A percentile compares a stretch with the other conserved stretches of the same genome.
Conservation (phyloP, 495 filamentous ascomycete species). For the Aspergillus panamensis region DNA sequence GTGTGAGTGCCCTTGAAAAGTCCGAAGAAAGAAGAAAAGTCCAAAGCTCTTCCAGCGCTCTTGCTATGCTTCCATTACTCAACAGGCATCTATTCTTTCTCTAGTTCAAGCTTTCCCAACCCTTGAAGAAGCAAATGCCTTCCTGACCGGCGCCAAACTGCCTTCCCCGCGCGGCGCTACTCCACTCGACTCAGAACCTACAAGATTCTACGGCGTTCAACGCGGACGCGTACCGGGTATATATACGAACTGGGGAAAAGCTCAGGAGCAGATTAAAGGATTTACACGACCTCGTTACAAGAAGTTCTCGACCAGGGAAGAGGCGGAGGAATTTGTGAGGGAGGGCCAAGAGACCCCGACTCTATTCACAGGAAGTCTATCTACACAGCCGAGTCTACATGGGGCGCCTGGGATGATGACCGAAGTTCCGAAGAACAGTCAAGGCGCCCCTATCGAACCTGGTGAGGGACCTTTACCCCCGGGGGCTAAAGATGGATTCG, state of each 20-base stretch:
- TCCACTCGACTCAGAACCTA: slow-evolving; percentile 27
- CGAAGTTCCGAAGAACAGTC: slow-evolving; percentile 32
- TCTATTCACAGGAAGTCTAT: slow-evolving; percentile 27
- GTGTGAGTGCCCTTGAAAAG: slow-evolving; percentile 54
- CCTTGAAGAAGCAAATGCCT: slow-evolving; percentile 72
- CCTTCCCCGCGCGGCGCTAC: slow-evolving; percentile 23
- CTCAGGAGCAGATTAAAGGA: slow-evolving; percentile 71
- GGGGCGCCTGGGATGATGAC: slow-evolving; percentile 31
- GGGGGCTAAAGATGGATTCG: slow-evolving; percentile 60
- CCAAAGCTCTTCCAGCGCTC: not conserved
- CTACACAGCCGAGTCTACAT: slow-evolving; percentile 18
- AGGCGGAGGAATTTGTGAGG: slow-evolving; percentile 72
- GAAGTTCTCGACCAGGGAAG: slow-evolving; percentile 69
- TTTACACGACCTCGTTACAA: slow-evolving; percentile 76
- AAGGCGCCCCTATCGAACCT: slow-evolving; percentile 48
- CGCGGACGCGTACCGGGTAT: slow-evolving; percentile 78
- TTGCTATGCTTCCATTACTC: not conserved
- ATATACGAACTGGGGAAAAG: slow-evolving; percentile 82
- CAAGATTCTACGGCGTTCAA: slow-evolving; percentile 79
- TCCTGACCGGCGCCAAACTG: slow-evolving; percentile 58
- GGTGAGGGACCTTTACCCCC: slow-evolving; percentile 53
- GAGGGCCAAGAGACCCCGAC: slow-evolving; percentile 34
- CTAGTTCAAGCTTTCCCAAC: slow-evolving; percentile 82
- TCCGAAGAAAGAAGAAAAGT: not conserved
- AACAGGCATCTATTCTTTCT: slow-evolving; percentile 15